Evolutionary conservation across 1,284 basidiomycete species (phyloP), one percentile per base, ranked within the genome.

Genomic region (Irpex sp.): DNA sequence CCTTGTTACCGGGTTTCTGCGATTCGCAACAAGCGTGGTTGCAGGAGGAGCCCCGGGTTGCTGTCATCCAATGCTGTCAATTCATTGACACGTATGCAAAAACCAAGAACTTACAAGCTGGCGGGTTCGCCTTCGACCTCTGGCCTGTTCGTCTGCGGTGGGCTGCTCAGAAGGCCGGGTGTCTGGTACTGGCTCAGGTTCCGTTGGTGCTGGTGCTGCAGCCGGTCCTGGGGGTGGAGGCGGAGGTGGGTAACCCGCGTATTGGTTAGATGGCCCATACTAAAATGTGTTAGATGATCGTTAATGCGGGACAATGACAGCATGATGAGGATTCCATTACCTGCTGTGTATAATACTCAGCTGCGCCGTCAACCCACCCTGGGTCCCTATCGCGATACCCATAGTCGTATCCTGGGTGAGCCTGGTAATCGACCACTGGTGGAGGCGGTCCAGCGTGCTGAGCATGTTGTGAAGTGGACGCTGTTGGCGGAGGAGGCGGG

Each of bases 121-220:
- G 36, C 89, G 82, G 52, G 76, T 79, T n/a, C 87, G 84, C 71
- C 87, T 90, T 26, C 89, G 81, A 38, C 88, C 88, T 58, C 88
- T 75, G 7, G 73, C 65, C 64, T 77, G 81, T 44, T 81, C 65
- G 0, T 56, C 36, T 58, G 69, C 37, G 73, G 73, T 7, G 70
- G 75, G 66, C n/a, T 73, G 71, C 1, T 76, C 69, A 31, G 82
- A 78, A 48, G 85, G 80, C 1, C 78, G 81, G 34, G 83, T 76
- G 48, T 82, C 78, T n/a, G 78, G 73, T 57, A 87, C 80, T 37
- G 79, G 74, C 17, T 60, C 9, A 36, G 21, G 59, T 44, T 78
- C 74, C 36, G 58, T 57, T 17, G 57, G 8, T n/a, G 11, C 49
- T 48, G 58, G 62, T 17, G 57, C 19, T n/a, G 11, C 49, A 13